A percentile compares a stretch with the other conserved stretches of the same genome.
phyloP scores from a whole-genome alignment of 306 rosid species.

The Sindora glabra region DNA sequence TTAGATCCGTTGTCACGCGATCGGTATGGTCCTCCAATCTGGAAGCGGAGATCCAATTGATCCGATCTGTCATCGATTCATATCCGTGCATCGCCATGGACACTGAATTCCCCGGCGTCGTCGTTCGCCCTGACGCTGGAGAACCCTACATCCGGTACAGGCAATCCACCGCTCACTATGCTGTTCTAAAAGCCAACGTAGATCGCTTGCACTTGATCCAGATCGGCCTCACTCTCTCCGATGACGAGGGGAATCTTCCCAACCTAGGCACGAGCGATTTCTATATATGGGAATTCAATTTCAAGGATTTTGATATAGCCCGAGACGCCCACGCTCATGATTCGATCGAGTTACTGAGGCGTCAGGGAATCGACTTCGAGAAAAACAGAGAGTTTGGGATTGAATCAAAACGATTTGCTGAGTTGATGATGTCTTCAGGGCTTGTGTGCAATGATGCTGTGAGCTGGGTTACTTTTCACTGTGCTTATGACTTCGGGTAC shows the following conservation, averaged over 20 bases:
- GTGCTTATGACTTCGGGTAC: too few species aligned
- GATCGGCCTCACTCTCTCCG: slow-evolving; percentile 42
- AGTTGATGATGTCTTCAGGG: too few species aligned
- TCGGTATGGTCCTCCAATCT: too few species aligned
- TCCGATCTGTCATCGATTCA: too few species aligned
- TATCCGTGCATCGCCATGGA: too few species aligned
- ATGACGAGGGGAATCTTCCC: slow-evolving; percentile 30
- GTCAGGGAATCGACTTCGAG: slow-evolving; percentile 42
- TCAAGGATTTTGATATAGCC: slow-evolving; percentile 35
- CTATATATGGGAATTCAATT: slow-evolving; percentile 42
- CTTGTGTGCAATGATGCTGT: too few species aligned
- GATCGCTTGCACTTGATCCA: slow-evolving; percentile 39
- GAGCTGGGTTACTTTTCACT: too few species aligned
- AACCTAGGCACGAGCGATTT: slow-evolving; percentile 18
- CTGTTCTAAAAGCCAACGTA: slow-evolving; percentile 37
- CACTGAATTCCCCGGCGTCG: too few species aligned
- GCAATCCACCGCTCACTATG: slow-evolving; percentile 17
- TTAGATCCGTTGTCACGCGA: slow-evolving; percentile 15
- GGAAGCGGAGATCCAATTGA: too few species aligned
- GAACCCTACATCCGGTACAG: not conserved
- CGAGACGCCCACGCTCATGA: slow-evolving; percentile 36
- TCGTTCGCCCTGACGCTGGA: too few species aligned
- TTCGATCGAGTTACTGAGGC: slow-evolving; percentile 31
- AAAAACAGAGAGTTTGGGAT: slow-evolving; percentile 20
- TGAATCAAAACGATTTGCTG: slow-evolving; percentile 28